These are phyloP conservation scores for Cyclostephanos tholiformis DNA, from an alignment of 108 stramenopile genomes.

Conservation along the genomic window DNA sequence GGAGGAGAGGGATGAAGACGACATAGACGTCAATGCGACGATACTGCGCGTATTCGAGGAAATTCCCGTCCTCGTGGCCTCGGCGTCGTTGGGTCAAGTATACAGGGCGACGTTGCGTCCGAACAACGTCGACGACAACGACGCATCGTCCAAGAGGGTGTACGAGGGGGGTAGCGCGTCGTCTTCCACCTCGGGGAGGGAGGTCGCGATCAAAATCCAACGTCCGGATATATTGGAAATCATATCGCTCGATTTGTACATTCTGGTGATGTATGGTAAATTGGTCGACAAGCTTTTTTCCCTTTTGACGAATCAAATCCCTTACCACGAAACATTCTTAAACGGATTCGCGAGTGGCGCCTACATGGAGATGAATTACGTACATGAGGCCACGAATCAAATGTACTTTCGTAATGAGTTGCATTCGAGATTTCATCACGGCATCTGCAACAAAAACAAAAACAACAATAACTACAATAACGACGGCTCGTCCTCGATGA, in stretches of 20 bases:
- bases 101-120: conserved; percentile 57
- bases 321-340: conserved; percentile 42
- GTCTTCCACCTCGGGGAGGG: not conserved
- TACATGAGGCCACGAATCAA: conserved; percentile 58
- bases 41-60: conserved; percentile 33
- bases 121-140: conserved; percentile 3
- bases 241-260: conserved; percentile 82
- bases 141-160: not conserved
- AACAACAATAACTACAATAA: not conserved
- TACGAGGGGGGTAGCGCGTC: not conserved
- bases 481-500: not conserved
- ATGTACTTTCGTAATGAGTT: conserved; percentile 51
- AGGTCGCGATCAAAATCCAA: conserved; percentile 89
- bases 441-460: not conserved
- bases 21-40: conserved; percentile 14
- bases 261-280: conserved; percentile 64
- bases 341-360: conserved; percentile 43
- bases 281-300: conserved; percentile 62
- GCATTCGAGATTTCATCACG: conserved; percentile 19
- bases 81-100: conserved; percentile 89
- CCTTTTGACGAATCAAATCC: conserved; percentile 61
- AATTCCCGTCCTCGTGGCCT: conserved; percentile 74
- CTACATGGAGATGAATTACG: conserved; percentile 63
- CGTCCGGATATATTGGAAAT: conserved; percentile 75
- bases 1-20: conserved; percentile 16